These are phyloP conservation scores for Oropetium thomaeum DNA, from an alignment of 176 grass and related monocot genomes.

Conservation along the genomic window DNA sequence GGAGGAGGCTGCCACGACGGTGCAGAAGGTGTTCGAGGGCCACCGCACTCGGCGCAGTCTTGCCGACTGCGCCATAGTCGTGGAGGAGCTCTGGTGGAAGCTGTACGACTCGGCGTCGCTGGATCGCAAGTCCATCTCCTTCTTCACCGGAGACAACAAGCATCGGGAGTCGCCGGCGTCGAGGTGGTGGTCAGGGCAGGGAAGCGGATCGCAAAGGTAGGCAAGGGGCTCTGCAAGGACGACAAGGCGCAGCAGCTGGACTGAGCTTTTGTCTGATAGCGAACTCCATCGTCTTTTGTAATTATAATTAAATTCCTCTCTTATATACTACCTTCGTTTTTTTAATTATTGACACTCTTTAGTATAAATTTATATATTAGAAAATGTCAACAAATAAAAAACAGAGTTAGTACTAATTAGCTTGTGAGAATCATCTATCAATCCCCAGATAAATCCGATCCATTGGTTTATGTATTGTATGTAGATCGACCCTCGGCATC, in stretches of 20 bases:
- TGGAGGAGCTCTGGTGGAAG: constrained; percentile 89
- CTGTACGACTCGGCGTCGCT: constrained; percentile 63
- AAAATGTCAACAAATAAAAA: too few relatives aligned
- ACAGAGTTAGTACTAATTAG: too few relatives aligned
- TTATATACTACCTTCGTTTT: too few relatives aligned
- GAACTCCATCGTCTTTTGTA: too few relatives aligned
- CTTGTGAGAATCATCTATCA: too few relatives aligned
- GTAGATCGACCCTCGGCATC: constrained; percentile 76
- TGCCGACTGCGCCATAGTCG: constrained; percentile 67
- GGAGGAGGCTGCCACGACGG: constrained; percentile 47
- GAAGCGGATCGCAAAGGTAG: constrained; percentile 60
- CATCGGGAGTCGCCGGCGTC: constrained; percentile 56
- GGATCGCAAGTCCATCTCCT: constrained; percentile 54
- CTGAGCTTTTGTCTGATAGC: too few relatives aligned
- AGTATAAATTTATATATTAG: too few relatives aligned
- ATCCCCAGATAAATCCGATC: too few relatives aligned
- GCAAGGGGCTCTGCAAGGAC: constrained; percentile 72
- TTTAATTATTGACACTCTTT: too few relatives aligned
- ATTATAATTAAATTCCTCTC: too few relatives aligned
- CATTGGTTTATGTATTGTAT: too few relatives aligned
- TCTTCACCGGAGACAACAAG: constrained; percentile 38
- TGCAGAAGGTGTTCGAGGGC: constrained; percentile 81
- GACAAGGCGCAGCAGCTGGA: constrained; percentile 72
- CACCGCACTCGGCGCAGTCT: constrained; percentile 74
- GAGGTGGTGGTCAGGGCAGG: constrained; percentile 54